Evolutionary conservation across 495 filamentous ascomycete species (phyloP), one percentile per base, ranked within the genome.

Genomic region (Penicillium turbatum): DNA sequence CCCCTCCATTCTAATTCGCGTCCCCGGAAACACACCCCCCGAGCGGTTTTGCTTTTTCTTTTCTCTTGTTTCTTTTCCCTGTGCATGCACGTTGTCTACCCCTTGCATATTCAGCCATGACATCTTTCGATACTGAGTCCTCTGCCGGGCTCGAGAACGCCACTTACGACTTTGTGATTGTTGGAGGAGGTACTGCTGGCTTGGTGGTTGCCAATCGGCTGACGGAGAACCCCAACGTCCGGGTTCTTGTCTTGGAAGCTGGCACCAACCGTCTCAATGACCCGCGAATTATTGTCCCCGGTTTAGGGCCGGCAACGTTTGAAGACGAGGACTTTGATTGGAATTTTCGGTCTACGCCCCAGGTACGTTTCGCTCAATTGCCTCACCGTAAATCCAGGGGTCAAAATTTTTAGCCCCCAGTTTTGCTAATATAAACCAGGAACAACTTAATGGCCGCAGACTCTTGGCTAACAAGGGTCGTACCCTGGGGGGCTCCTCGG

Each of bases 401-500:
- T 24, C 21, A 24, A 24, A 27, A n/a, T 5, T 8, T 40, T 21
- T 27, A 12, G 24, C 24, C 15, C n/a, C n/a, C 1, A 16, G 17
- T 6, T 21, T 48, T 27, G 21, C 21, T 5, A 27, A 48, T 27
- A 26, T 26, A 26, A 2, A 34, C 1, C 36, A 69, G 66, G 40
- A 49, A 16, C 47, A 60, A 40, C 51, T 71, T 5, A 61, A 69
- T 46, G 60, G 54, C 29, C 59, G 65, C 7, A 32, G 34, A 12
- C 13, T 62, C 12, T 29, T 37, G 7, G 57, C 55, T 12, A 54
- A 67, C 15, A 72, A 74, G 7, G 82, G 79, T n/a, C 78, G 78
- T 49, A 72, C 73, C 12, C 60, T 85, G 2, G 82, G 83, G 6
- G 83, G 82, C 9, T 77, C 75, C 8, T 81, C 76, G 11, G 77